Percentiles rank a stretch among this genome's conserved stretches.
phyloP scores from a whole-genome alignment of 805 yeast species.

The Kodamaea neixiangensis region DNA sequence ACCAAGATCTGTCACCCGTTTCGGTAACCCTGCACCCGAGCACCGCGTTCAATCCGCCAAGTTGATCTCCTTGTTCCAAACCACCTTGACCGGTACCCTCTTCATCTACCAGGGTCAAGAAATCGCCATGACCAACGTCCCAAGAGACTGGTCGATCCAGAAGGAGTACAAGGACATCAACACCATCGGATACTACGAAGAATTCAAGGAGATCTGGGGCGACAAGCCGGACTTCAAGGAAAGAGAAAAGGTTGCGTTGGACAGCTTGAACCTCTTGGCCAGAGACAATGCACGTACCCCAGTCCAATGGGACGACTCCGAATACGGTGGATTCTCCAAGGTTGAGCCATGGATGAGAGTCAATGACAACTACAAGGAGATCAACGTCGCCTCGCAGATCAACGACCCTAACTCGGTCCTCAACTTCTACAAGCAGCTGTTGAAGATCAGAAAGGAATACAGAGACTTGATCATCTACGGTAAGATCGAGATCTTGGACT shows the following conservation, averaged over 20 bases:
- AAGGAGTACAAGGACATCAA: slow-evolving; percentile 53
- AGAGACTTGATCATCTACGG: slow-evolving; percentile 50
- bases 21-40: slow-evolving; percentile 44
- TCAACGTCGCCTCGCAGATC: slow-evolving; percentile 50
- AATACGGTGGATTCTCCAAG: slow-evolving; percentile 49
- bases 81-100: slow-evolving; percentile 54
- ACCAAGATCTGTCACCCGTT: slow-evolving; percentile 54
- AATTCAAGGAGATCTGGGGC: slow-evolving; percentile 28
- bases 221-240: slow-evolving; percentile 22
- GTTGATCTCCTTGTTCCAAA: slow-evolving; percentile 46
- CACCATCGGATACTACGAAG: slow-evolving; percentile 43
- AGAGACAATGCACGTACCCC: slow-evolving; percentile 60
- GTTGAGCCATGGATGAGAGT: slow-evolving; percentile 55
- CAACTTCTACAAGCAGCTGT: slow-evolving; percentile 46
- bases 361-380: slow-evolving; percentile 49
- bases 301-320: slow-evolving; percentile 52
- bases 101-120: slow-evolving; percentile 65
- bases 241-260: slow-evolving; percentile 29
- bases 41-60: slow-evolving; percentile 43
- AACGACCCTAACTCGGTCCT: slow-evolving; percentile 48
- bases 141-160: slow-evolving; percentile 46
- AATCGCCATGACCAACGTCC: slow-evolving; percentile 54
- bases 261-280: slow-evolving; percentile 39
- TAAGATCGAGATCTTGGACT: slow-evolving; percentile 44
- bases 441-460: slow-evolving; percentile 45